These are phyloP conservation scores for Paralagenidium karlingii DNA, from an alignment of 352 stramenopile species.

Conservation along the genomic window DNA sequence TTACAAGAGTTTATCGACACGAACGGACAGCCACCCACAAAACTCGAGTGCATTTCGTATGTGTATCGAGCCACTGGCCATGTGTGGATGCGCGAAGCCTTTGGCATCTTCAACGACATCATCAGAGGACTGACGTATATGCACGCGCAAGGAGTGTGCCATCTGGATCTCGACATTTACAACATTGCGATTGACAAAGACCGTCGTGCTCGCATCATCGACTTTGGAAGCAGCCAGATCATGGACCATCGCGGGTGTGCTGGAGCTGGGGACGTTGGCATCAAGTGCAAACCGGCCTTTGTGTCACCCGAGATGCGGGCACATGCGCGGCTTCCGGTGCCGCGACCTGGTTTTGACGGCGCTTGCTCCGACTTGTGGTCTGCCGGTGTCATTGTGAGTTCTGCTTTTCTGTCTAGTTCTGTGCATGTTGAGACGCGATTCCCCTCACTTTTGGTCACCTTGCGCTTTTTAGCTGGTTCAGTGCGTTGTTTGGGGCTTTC, in stretches of 20 bases:
- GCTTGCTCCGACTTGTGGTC: conserved; percentile 64
- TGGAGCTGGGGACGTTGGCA: conserved; percentile 40
- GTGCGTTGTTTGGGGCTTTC: conserved; percentile 70
- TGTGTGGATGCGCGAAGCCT: conserved; percentile 64
- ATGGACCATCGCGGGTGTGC: conserved; percentile 54
- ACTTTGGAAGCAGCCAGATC: conserved; percentile 65
- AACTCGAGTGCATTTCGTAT: conserved; percentile 71
- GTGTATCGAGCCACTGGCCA: conserved; percentile 56
- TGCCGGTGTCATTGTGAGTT: conserved; percentile 64
- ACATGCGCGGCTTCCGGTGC: conserved; percentile 36
- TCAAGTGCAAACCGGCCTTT: conserved; percentile 78
- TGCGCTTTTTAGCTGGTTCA: conserved; percentile 42
- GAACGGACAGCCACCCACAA: conserved; percentile 39
- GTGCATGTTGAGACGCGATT: too few relatives aligned
- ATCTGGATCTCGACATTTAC: conserved; percentile 78
- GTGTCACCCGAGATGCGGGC: conserved; percentile 56
- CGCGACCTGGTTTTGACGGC: conserved; percentile 62
- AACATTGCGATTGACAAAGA: conserved; percentile 67
- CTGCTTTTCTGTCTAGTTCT: background rate
- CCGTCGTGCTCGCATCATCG: conserved; percentile 48
- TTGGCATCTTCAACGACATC: conserved; percentile 56
- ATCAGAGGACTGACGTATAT: conserved; percentile 63
- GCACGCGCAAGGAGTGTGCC: conserved; percentile 60
- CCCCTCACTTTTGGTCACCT: background rate
- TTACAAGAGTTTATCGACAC: conserved; percentile 54